phyloP scores from a whole-genome alignment of 1,284 basidiomycete genomes.

The Grifola frondosa region DNA sequence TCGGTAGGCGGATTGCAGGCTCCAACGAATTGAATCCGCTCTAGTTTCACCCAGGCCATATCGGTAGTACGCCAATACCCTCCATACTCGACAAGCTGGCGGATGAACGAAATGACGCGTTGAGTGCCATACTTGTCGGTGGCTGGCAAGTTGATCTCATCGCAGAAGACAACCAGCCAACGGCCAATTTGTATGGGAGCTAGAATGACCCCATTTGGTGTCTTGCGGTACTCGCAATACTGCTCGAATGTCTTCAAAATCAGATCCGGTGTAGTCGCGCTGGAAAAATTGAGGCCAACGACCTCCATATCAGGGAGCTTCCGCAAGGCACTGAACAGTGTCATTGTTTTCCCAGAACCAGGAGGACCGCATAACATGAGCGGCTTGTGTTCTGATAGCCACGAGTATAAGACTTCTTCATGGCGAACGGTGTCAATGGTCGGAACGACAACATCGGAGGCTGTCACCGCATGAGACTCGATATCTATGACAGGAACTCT shows the following conservation, averaged over 20 bases:
- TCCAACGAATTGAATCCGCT: slow-evolving; percentile 98
- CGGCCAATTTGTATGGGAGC: slow-evolving; percentile 94
- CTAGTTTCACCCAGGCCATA: slow-evolving; percentile 96
- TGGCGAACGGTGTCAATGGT: slow-evolving; percentile 99
- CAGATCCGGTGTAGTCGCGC: slow-evolving; percentile 96
- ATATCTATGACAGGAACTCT: slow-evolving; percentile 95
- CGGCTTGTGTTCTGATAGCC: slow-evolving; percentile 98
- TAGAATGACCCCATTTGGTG: slow-evolving; percentile 93
- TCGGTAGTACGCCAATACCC: slow-evolving; percentile 96
- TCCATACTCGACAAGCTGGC: slow-evolving; percentile 93
- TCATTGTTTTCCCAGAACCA: slow-evolving; percentile 99
- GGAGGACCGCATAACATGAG: slow-evolving; percentile 98
- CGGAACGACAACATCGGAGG: slow-evolving; percentile 95
- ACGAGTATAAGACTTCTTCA: slow-evolving; percentile 97
- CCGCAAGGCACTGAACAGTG: slow-evolving; percentile 96
- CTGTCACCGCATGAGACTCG: slow-evolving; percentile 93
- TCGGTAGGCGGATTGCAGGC: slow-evolving; percentile 99
- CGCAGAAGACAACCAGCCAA: slow-evolving; percentile 99
- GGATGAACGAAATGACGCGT: slow-evolving; percentile 96
- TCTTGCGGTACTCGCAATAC: slow-evolving; percentile 99
- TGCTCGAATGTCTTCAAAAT: slow-evolving; percentile 99
- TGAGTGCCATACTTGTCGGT: slow-evolving; percentile 99
- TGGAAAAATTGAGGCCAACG: slow-evolving; percentile 98
- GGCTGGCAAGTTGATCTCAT: slow-evolving; percentile 98
- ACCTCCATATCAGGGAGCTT: slow-evolving; percentile 99